Evolutionary conservation across 495 filamentous ascomycete species (phyloP), one percentile per base, ranked within the genome.

Genomic region (Collariella sp.): DNA sequence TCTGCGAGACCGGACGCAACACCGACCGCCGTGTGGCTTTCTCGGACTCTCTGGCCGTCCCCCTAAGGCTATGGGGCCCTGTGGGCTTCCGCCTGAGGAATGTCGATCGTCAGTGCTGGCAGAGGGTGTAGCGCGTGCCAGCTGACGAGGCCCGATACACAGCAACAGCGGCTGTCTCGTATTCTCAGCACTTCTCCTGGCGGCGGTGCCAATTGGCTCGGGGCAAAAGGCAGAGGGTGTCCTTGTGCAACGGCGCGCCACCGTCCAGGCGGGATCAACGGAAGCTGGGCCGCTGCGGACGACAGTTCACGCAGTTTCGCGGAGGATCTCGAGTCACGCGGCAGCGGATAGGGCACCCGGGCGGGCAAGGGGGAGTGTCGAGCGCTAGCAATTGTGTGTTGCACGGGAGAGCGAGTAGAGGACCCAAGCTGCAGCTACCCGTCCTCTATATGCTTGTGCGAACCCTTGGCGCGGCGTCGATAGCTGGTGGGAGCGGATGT

Each of bases 291-390:
- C 55, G 71, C 53, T 56, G 52, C 60, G 61, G 48, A 64, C 15
- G 42, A 44, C 35, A 22, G 29, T 48, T 45, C 23, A n/a, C 22
- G 24, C 7, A 19, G 54, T 58, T 60, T 58, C 49, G 70, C 52
- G 61, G 55, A 61, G 59, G 50, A 60, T 26, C 39, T 50, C 41
- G 63, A 62, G 72, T 73, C 70, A 73, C 66, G 67, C 70, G 70
- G 62, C 64, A 67, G 66, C 71, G 72, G 72, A 70, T 73, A 70
- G 66, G 61, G 72, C 69, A 72, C 72, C 63, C 20, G 50, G 12
- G 46, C 41, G 48, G 59, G 39, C 57, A 31, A 52, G 52, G 45
- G 50, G 41, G 41, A 52, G 19, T 55, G 26, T 59, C 43, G 55
- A 56, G 56, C 55, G 56, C 55, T 60, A 51, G 56, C 46, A 54